Evolutionary conservation across 257 asterid genomes (phyloP), one percentile per base, ranked within the genome.

Genomic region (Penstemon eatonii): DNA sequence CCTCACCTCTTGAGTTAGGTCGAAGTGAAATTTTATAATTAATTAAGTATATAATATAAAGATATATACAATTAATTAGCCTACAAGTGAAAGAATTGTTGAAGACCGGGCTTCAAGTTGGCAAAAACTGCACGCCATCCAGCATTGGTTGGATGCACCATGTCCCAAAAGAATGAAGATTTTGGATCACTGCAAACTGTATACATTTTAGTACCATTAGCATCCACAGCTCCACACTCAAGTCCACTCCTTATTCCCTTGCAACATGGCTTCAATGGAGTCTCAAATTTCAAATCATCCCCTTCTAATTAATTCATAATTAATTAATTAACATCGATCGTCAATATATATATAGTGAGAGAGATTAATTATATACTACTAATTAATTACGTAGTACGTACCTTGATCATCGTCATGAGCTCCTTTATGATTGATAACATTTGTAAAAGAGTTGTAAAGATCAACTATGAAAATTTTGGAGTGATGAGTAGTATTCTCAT

Each of bases 191-290:
- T 74, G 79, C 99, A 93, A 3, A 89, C 75, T 0, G 81, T 83
- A 68, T 91, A 93, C 89, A 88, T 43, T 72, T 85, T 83, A 8
- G 18, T 67, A 5, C 99, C 99, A 15, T 83, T 80, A 0, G 47
- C 83, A 19, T 84, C 87, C 60, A 87, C 78, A 6, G 52, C 58
- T 4, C 95, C 96, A 41, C 99, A 93, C 0, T 46, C 78, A 33
- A 75, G 72, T 8, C 56, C 81, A 5, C 36, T 60, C 74, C 81
- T 78, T 61, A 73, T 72, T 46, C 92, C 99, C 77, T 68, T 40
- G 70, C 99, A 93, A 41, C 96, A 90, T 0, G 96, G 95, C 81
- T 81, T 87, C 79, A 91, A 74, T 6, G 96, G 95, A 5, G 78
- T 77, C 72, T 76, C 83, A 43, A 93, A 93, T 63, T 37, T 84